These are phyloP conservation scores for Prunus campanulata DNA, from an alignment of 306 rosid genomes.

Conservation along the genomic window DNA sequence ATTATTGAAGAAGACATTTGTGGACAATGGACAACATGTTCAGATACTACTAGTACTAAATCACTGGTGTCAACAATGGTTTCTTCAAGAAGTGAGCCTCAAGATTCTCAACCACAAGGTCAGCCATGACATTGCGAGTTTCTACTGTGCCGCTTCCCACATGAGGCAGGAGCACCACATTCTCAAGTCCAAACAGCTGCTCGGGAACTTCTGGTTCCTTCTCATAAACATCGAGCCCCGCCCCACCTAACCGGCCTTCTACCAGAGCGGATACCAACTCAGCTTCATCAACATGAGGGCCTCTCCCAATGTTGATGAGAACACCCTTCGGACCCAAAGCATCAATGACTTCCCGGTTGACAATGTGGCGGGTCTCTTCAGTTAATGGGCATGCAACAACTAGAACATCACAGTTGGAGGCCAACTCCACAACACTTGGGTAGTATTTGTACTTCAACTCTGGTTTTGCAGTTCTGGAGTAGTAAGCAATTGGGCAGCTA, in stretches of 20 bases:
- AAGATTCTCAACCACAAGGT: conserved; percentile 66
- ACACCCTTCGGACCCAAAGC: conserved; percentile 78
- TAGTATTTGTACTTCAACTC: conserved; percentile 60
- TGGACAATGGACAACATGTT: background rate
- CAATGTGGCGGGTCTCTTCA: conserved; percentile 53
- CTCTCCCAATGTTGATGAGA: conserved; percentile 80
- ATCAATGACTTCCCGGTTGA: conserved; percentile 64
- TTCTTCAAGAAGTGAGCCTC: conserved; percentile 80
- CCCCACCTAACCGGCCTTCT: conserved; percentile 86
- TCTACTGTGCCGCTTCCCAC: conserved; percentile 68
- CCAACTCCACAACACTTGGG: conserved; percentile 69
- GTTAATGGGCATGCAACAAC: conserved; percentile 82
- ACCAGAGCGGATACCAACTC: conserved; percentile 69
- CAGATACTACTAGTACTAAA: conserved; percentile 19
- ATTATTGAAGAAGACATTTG: background rate
- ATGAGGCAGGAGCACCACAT: conserved; percentile 75
- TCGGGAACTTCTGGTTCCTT: conserved; percentile 77
- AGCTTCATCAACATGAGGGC: conserved; percentile 73
- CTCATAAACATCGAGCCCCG: conserved; percentile 81
- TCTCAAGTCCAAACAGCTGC: conserved; percentile 64
- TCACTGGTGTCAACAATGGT: conserved; percentile 63
- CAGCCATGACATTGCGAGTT: conserved; percentile 73
- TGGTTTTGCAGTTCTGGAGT: conserved; percentile 60
- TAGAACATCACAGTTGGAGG: conserved; percentile 65
- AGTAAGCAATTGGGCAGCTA: conserved; percentile 56